Evolutionary conservation across 2,329 filamentous ascomycete genomes (phyloP).

Genomic region (Onygena corvina): DNA sequence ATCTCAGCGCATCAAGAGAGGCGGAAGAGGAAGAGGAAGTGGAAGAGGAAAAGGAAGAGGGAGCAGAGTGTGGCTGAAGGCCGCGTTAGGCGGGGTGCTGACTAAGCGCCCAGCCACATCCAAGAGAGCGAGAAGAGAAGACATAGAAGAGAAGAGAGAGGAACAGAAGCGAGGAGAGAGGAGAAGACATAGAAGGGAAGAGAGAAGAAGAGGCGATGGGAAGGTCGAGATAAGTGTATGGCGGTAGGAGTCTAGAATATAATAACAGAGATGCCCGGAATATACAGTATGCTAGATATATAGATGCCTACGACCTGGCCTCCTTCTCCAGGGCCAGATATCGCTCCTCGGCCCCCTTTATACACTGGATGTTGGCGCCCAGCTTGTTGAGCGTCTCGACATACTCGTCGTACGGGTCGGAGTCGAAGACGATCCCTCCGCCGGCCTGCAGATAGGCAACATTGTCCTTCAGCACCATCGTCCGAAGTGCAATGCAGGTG

Average conservation of each 20-base stretch:
- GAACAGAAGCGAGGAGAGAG: neutral
- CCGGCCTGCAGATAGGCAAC: slow-evolving; percentile 78
- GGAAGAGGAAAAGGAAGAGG: neutral
- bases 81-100: neutral
- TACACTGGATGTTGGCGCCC: slow-evolving; percentile 76
- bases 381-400: slow-evolving; percentile 96
- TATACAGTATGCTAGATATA: neutral
- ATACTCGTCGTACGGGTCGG: slow-evolving; percentile 81
- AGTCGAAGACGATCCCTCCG: slow-evolving; percentile 90
- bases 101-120: slow-evolving; percentile 7
- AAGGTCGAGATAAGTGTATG: neutral
- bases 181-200: neutral
- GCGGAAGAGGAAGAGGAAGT: too few relatives aligned
- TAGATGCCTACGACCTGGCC: slow-evolving; percentile 5
- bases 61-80: neutral
- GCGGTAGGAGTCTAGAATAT: neutral
- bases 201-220: neutral
- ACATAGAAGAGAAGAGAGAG: neutral
- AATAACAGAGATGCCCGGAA: neutral
- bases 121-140: neutral
- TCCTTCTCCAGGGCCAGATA: slow-evolving; percentile 39
- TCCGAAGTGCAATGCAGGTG: slow-evolving; percentile 68
- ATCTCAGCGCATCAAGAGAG: too few relatives aligned
- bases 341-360: slow-evolving; percentile 67
- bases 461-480: slow-evolving; percentile 87